Conservation (phyloP, 2,329 filamentous ascomycete species). For the Fusarium solani-melongenae region DNA sequence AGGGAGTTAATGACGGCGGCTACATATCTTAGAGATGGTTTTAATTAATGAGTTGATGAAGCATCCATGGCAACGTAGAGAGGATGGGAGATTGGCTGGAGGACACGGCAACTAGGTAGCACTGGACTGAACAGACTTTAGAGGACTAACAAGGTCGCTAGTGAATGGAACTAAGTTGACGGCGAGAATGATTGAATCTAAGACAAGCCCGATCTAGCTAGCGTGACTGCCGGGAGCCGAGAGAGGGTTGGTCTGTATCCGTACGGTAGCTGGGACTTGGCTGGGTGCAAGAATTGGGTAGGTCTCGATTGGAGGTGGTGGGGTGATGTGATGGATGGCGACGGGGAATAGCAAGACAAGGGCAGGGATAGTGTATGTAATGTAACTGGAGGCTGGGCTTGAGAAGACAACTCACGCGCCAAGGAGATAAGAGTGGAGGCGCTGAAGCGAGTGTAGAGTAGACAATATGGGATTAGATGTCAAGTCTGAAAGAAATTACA, state of each 20-base stretch:
- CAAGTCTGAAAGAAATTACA: neutral
- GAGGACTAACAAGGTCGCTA: conserved; percentile 13
- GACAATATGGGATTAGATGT: neutral
- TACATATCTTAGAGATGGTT: neutral
- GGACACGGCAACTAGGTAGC: conserved; percentile 13
- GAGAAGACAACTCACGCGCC: neutral
- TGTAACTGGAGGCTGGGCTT: neutral
- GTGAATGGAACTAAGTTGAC: conserved; percentile 18
- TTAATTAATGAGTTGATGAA: neutral
- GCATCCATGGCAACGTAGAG: neutral
- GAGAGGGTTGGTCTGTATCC: conserved; percentile 7
- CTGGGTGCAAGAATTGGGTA: conserved; percentile 3
- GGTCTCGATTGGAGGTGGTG: conserved; percentile 1
- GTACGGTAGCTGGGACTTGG: conserved; percentile 1
- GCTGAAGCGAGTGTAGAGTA: neutral
- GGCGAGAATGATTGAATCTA: conserved; percentile 18
- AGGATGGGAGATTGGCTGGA: conserved; percentile 25
- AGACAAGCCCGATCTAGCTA: conserved; percentile 30
- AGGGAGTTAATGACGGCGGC: conserved; percentile 1
- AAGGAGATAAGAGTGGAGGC: conserved; percentile 1
- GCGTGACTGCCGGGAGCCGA: conserved; percentile 24
- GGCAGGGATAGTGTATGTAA: neutral
- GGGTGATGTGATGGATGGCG: neutral
- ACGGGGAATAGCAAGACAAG: neutral
- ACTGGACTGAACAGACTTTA: neutral